Percentiles rank a stretch among this genome's conserved stretches.
These are phyloP conservation scores for Suillus decipiens DNA, from an alignment of 768 basidiomycete genomes.

Conservation along the genomic window DNA sequence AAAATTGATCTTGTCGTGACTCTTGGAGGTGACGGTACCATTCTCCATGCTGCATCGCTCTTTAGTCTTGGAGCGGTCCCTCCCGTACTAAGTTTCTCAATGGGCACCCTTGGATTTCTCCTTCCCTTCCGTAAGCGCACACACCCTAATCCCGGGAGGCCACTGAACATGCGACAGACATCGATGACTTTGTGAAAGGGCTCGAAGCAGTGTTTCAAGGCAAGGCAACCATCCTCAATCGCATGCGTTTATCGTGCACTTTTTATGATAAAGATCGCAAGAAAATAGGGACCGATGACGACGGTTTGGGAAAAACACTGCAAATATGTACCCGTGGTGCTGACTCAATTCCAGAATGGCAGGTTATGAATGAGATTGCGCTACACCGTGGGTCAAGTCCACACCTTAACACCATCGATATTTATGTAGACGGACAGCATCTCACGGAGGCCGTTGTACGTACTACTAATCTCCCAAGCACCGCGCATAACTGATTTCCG, in stretches of 20 bases:
- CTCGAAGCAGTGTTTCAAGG: conserved; percentile 78
- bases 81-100: conserved; percentile 67
- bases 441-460: conserved; percentile 93
- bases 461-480: conserved; percentile 22
- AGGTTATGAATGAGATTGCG: conserved; percentile 97
- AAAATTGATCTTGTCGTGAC: conserved; percentile 88
- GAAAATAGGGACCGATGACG: conserved; percentile 56
- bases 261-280: conserved; percentile 64
- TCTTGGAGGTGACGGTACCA: conserved; percentile 93
- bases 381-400: conserved; percentile 90
- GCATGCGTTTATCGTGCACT: conserved; percentile 88
- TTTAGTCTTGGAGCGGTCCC: conserved; percentile 92
- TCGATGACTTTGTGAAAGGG: conserved; percentile 83
- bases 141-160: neutral
- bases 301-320: conserved; percentile 45
- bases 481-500: conserved; percentile 17
- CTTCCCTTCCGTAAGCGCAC: conserved; percentile 82
- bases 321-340: neutral
- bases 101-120: conserved; percentile 90
- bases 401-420: conserved; percentile 91
- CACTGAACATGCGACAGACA: conserved; percentile 53
- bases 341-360: conserved; percentile 64
- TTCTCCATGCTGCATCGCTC: conserved; percentile 88
- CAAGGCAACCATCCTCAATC: conserved; percentile 77
- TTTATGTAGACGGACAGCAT: conserved; percentile 92